These are phyloP conservation scores for Aphelidium insulamus DNA, from an alignment of 371 early-diverging fungal species.

Conservation along the genomic window DNA sequence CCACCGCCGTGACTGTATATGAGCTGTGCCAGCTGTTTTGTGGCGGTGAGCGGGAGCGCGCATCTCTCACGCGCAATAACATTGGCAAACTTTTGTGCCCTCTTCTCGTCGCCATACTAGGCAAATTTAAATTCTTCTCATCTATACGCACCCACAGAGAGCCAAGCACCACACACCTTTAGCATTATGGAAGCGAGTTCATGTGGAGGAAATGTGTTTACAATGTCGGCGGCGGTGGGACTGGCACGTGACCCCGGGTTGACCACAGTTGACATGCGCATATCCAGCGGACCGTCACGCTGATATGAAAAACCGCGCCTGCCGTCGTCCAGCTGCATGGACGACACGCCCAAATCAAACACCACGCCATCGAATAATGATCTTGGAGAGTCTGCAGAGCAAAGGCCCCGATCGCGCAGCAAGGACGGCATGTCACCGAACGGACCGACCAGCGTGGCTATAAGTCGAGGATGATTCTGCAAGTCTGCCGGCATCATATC, in stretches of 20 bases:
- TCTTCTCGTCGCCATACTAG: slow-evolving; percentile 31
- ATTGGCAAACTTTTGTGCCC: slow-evolving; percentile 29
- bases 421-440: slow-evolving; percentile 26
- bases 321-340: slow-evolving; percentile 25
- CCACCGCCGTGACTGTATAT: slow-evolving; percentile 25
- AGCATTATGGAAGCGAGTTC: slow-evolving; percentile 37
- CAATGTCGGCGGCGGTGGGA: slow-evolving; percentile 14
- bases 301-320: slow-evolving; percentile 43
- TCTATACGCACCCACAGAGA: too few relatives aligned
- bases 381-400: not conserved
- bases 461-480: slow-evolving; percentile 3
- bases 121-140: too few relatives aligned
- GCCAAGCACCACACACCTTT: too few relatives aligned
- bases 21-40: slow-evolving; percentile 22
- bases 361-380: slow-evolving; percentile 38
- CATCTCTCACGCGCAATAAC: slow-evolving; percentile 30
- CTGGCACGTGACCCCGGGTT: slow-evolving; percentile 5
- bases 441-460: slow-evolving; percentile 14
- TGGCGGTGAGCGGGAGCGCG: slow-evolving; percentile 22
- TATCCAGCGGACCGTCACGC: slow-evolving; percentile 39
- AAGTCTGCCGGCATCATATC: slow-evolving; percentile 1
- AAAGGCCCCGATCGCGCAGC: slow-evolving; percentile 2
- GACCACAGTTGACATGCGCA: slow-evolving; percentile 31
- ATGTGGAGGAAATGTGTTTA: slow-evolving; percentile 23
- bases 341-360: slow-evolving; percentile 46